Base-by-base conservation (phyloP, 768 basidiomycete genomes). In the Pleurotus cornucopiae region DNA sequence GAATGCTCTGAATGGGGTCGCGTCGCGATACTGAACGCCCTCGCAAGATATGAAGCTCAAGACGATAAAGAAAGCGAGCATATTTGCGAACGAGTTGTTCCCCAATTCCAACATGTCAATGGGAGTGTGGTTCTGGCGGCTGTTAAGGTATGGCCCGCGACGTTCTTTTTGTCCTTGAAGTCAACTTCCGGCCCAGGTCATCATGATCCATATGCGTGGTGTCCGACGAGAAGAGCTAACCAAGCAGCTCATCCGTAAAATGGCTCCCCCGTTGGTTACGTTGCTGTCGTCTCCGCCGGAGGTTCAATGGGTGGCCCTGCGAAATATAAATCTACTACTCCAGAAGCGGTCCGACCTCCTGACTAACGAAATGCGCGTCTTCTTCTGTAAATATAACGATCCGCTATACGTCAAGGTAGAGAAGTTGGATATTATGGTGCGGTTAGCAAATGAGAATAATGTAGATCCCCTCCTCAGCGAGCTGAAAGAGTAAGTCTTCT, bases 331-430 rank as follows among this genome's bases (percentile, higher is more conserved):
- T 65, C 83, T 99, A 25, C 79, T 99, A 23, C 83, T 99, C 2
- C 96, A 99, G 71, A 96, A 96, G 66, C 86, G 93, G 3, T 73
- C 92, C 2, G 94, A 94, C 60, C 79, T 97, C 57, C 82, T 99
- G 6, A 83, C 88, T 5, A 97, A 91, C 71, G 96, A 99, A 71
- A 95, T 99, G 92, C 83, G 95, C 45, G 97, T 99, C 16, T 99
- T 99, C 70, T 99, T 98, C 78, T 98, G 96, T 85, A 99, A 99
- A 71, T 98, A 99, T 74, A 98, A 98, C 66, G 96, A 99, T 66
- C 96, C 96, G 4, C 74, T 96, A n/a, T 99, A 98, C 65, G 95
- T 98, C 69, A 99, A 99, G 71, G 84, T 98, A 52, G 97, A 98
- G 71, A 98, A 99, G 71, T 74, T 99, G 61, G 97, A 98, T 63